A percentile compares a stretch with the other conserved stretches of the same genome.
These are phyloP conservation scores for Barnettozyma siamensis DNA, from an alignment of 805 yeast species.

Conservation along the genomic window DNA sequence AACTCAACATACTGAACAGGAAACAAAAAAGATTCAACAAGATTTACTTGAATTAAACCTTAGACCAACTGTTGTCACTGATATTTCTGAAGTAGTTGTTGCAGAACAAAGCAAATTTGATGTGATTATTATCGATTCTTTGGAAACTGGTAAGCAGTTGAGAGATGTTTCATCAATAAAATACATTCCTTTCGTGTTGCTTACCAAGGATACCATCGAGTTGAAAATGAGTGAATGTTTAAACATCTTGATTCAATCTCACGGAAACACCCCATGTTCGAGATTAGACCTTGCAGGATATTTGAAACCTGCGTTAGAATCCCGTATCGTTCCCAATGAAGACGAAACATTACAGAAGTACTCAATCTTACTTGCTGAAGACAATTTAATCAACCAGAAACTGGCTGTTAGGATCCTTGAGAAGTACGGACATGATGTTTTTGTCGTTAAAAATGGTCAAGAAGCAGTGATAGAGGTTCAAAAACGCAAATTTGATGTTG, in stretches of 20 bases:
- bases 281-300: conserved; percentile 77
- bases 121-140: conserved; percentile 75
- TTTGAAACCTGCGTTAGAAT: conserved; percentile 78
- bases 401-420: conserved; percentile 80
- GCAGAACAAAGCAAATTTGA: conserved; percentile 55
- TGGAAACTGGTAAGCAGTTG: conserved; percentile 66
- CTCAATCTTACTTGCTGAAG: conserved; percentile 77
- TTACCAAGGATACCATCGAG: conserved; percentile 70
- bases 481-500: conserved; percentile 66
- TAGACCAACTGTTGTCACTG: conserved; percentile 53
- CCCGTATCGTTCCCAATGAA: conserved; percentile 73
- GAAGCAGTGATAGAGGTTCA: conserved; percentile 76
- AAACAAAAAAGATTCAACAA: conserved; percentile 44
- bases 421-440: conserved; percentile 78
- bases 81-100: conserved; percentile 52
- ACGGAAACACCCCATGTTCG: conserved; percentile 85
- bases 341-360: conserved; percentile 73
- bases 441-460: conserved; percentile 80
- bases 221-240: conserved; percentile 77
- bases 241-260: conserved; percentile 81
- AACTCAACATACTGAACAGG: conserved; percentile 50
- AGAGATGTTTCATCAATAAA: conserved; percentile 71
- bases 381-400: conserved; percentile 81
- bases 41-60: conserved; percentile 52
- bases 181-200: conserved; percentile 75